Evolutionary conservation across 2,329 filamentous ascomycete genomes (phyloP).

Genomic region (Pseudopyricularia javanii): DNA sequence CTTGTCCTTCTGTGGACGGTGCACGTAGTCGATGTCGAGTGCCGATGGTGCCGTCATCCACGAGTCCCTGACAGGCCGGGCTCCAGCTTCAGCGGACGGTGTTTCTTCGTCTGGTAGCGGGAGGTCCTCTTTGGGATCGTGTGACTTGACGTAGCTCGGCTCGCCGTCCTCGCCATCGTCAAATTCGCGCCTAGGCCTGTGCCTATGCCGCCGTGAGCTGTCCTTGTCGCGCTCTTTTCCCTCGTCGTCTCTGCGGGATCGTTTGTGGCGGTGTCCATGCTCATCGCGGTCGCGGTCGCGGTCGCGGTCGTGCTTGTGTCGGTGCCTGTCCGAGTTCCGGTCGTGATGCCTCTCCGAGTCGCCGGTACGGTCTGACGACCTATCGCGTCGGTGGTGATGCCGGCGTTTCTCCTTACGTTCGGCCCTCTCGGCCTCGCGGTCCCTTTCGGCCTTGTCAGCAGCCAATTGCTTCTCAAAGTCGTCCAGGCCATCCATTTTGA

Average conservation of each 20-base stretch:
- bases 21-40: slow-evolving; percentile 72
- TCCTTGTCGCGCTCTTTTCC: slow-evolving; percentile 17
- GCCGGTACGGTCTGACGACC: slow-evolving; percentile 12
- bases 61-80: slow-evolving; percentile 55
- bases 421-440: slow-evolving; percentile 13
- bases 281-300: slow-evolving; percentile 25
- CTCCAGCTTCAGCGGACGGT: slow-evolving; percentile 13
- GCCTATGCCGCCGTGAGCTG: slow-evolving; percentile 19
- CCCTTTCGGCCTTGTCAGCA: slow-evolving; percentile 19
- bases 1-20: slow-evolving; percentile 45
- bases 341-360: slow-evolving; percentile 32
- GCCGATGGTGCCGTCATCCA: slow-evolving; percentile 92
- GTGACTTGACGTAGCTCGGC: slow-evolving; percentile 24
- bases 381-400: slow-evolving; percentile 16
- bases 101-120: slow-evolving; percentile 39
- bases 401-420: slow-evolving; percentile 12
- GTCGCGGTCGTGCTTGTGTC: slow-evolving; percentile 26
- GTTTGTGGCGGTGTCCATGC: slow-evolving; percentile 51
- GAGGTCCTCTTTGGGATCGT: slow-evolving; percentile 36
- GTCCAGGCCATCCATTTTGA: slow-evolving; percentile 14
- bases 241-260: slow-evolving; percentile 42
- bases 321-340: slow-evolving; percentile 25
- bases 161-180: slow-evolving; percentile 14
- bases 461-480: slow-evolving; percentile 25
- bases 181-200: slow-evolving; percentile 24